Evolutionary conservation across 2,329 filamentous ascomycete genomes (phyloP).

Genomic region (Paraphoma sp.): DNA sequence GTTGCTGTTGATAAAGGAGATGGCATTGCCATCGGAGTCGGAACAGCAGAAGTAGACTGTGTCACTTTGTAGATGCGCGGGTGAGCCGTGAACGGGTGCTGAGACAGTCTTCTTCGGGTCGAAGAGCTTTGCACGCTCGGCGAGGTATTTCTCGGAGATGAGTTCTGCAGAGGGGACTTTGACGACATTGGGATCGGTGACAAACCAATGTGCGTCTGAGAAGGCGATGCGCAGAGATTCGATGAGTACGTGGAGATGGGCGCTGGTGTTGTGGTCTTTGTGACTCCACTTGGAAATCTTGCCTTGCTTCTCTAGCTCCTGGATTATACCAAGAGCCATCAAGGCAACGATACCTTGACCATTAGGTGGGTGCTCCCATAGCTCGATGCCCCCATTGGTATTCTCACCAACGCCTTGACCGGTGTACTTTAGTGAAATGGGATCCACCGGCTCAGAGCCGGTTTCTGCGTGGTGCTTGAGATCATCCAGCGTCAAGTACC

Average conservation of each 20-base stretch:
- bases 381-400: conserved; percentile 68
- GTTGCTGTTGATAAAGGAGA: conserved; percentile 96
- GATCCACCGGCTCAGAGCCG: conserved; percentile 80
- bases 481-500: conserved; percentile 80
- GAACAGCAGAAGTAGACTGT: conserved; percentile 93
- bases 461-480: conserved; percentile 75
- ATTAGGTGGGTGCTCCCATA: conserved; percentile 98
- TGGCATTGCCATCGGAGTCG: conserved; percentile 83
- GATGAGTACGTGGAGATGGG: conserved; percentile 80
- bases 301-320: conserved; percentile 78
- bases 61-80: conserved; percentile 84
- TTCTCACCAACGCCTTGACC: conserved; percentile 66
- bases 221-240: conserved; percentile 90
- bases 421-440: conserved; percentile 81
- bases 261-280: conserved; percentile 79
- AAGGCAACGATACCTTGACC: conserved; percentile 94
- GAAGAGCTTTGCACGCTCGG: conserved; percentile 71
- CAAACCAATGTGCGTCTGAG: conserved; percentile 87
- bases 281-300: conserved; percentile 74
- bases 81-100: conserved; percentile 69
- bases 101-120: conserved; percentile 59
- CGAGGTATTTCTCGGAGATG: conserved; percentile 76
- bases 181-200: conserved; percentile 78
- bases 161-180: conserved; percentile 74
- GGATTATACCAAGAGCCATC: conserved; percentile 91